Evolutionary conservation across 1,139 yeast genomes (phyloP).

Genomic region (Meyerozyma smithsonii): DNA sequence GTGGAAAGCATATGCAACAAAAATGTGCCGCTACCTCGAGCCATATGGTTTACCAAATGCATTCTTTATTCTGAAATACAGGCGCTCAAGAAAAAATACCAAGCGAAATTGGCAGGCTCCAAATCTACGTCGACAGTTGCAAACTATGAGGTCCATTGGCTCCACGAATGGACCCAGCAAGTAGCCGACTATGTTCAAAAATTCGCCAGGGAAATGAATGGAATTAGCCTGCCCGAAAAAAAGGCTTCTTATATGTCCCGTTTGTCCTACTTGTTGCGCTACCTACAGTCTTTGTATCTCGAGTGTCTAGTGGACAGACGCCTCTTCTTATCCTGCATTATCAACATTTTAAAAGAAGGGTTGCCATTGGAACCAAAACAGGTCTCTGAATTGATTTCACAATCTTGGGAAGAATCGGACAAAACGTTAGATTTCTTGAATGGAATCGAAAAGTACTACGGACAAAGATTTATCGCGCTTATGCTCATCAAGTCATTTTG

Average conservation of each 20-base stretch:
- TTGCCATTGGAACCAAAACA: conserved; percentile 37
- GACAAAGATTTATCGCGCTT: conserved; percentile 40
- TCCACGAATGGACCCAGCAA: conserved; percentile 86
- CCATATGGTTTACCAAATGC: conserved; percentile 87
- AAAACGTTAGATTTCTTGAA: conserved; percentile 10
- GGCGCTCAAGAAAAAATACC: conserved; percentile 52
- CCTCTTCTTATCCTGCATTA: conserved; percentile 58
- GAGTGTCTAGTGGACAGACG: conserved; percentile 64
- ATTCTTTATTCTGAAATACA: conserved; percentile 79
- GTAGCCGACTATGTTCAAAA: conserved; percentile 57
- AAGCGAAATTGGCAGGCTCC: conserved; percentile 3
- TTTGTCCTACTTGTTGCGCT: conserved; percentile 54
- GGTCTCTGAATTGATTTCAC: conserved; percentile 15
- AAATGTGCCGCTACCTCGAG: conserved; percentile 68
- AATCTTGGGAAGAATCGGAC: conserved; percentile 9
- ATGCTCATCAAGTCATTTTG: conserved; percentile 66
- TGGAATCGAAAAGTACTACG: conserved; percentile 28
- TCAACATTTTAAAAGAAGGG: conserved; percentile 51
- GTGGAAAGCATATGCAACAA: conserved; percentile 68
- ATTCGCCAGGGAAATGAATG: conserved; percentile 37
- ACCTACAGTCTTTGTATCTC: conserved; percentile 60
- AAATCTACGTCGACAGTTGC: conserved; percentile 13
- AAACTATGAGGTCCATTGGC: conserved; percentile 56
- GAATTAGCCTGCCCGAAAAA: conserved; percentile 22
- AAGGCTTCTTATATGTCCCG: conserved; percentile 47